Conservation (phyloP, 495 filamentous ascomycete genomes). For the Astrothelium macrocarpum region DNA sequence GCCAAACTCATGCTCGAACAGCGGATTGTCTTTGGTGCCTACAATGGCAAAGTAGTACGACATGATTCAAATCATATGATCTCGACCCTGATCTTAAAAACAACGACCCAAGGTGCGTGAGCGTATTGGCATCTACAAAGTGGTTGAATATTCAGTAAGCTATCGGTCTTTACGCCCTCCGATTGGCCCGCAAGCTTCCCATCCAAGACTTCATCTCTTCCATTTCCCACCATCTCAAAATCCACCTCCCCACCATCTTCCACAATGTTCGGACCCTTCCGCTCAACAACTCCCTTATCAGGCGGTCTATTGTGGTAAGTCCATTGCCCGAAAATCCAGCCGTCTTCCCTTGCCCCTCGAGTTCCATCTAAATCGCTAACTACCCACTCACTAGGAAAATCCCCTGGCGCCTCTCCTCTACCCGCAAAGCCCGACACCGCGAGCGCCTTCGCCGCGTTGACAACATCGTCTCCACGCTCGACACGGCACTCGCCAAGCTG, state of each 20-base stretch:
- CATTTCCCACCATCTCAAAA: background rate
- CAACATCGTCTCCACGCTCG: constrained; percentile 64
- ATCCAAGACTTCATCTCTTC: background rate
- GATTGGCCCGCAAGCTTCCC: background rate
- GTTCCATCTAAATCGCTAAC: background rate
- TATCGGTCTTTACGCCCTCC: background rate
- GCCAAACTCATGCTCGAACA: constrained; percentile 94
- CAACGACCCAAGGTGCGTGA: no score
- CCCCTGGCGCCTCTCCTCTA: constrained; percentile 85
- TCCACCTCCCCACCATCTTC: background rate
- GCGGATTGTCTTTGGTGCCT: constrained; percentile 84
- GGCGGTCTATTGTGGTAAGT: constrained; percentile 48
- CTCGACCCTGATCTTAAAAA: background rate
- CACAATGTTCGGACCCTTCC: constrained; percentile 73
- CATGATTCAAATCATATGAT: constrained; percentile 40
- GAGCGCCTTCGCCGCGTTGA: constrained; percentile 80
- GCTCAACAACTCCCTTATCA: constrained; percentile 61
- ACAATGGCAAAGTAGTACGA: constrained; percentile 96
- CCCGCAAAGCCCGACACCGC: constrained; percentile 84
- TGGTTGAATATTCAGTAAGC: background rate
- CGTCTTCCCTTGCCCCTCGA: no score
- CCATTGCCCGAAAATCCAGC: no score
- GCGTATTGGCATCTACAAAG: no score
- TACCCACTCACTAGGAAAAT: constrained; percentile 68
- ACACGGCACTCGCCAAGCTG: constrained; percentile 48